Evolutionary conservation across 2,329 filamentous ascomycete species (phyloP).

Genomic region (Colletotrichum caudatum): DNA sequence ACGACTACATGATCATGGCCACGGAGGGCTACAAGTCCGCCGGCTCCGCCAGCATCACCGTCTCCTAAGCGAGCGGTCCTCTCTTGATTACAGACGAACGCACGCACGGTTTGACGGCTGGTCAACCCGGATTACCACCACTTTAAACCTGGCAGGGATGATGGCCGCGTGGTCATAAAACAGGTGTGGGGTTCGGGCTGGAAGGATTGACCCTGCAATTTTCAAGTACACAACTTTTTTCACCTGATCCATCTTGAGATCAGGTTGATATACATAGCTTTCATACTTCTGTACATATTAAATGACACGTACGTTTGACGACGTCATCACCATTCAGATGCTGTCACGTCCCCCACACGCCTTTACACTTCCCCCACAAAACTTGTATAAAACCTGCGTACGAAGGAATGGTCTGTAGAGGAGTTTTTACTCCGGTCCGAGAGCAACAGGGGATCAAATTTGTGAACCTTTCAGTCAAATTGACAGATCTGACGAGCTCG

Average conservation of each 20-base stretch:
- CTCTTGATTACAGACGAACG: background rate
- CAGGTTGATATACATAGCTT: background rate
- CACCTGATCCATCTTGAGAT: background rate
- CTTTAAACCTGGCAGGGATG: background rate
- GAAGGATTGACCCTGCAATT: background rate
- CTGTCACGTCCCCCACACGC: background rate
- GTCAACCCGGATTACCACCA: background rate
- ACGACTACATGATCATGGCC: slow-evolving; percentile 66
- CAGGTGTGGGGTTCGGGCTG: background rate
- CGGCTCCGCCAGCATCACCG: slow-evolving; percentile 57
- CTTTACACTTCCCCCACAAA: too few relatives aligned
- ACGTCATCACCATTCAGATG: background rate
- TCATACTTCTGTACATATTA: background rate
- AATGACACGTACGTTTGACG: background rate
- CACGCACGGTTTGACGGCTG: background rate
- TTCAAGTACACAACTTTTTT: background rate
- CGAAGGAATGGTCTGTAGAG: background rate
- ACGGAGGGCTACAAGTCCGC: slow-evolving; percentile 66
- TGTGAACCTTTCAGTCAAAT: background rate
- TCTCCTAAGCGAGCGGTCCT: slow-evolving; percentile 8
- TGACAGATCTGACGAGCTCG: background rate
- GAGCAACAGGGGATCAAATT: background rate
- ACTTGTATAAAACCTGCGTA: background rate
- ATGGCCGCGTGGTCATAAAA: background rate
- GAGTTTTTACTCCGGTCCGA: background rate